Conservation (phyloP, 345 rosid species). For the Reutealis trisperma region DNA sequence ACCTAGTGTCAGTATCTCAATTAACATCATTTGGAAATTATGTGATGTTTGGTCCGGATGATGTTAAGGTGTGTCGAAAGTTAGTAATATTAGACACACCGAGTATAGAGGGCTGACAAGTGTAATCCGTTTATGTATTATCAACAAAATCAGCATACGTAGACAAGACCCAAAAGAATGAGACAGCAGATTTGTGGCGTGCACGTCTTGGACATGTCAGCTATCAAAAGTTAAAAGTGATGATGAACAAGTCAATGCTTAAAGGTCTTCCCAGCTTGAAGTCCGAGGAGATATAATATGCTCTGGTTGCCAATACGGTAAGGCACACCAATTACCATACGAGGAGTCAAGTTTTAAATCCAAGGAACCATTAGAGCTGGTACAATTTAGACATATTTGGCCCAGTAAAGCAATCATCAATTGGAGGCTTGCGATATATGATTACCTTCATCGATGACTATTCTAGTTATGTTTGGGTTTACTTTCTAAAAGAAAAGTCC, state of each 20-base stretch:
- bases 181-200: too few relatives aligned
- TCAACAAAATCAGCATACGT: too few relatives aligned
- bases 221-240: too few relatives aligned
- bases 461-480: background rate
- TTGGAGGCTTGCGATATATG: background rate
- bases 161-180: too few relatives aligned
- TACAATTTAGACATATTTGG: background rate
- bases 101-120: background rate
- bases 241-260: background rate
- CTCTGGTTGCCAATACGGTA: background rate
- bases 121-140: background rate
- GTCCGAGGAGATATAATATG: background rate
- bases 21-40: background rate
- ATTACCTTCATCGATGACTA: background rate
- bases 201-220: too few relatives aligned
- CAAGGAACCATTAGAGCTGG: background rate
- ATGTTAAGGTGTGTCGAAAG: background rate
- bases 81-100: background rate
- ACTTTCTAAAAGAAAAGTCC: too few relatives aligned
- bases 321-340: background rate
- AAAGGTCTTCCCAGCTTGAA: background rate
- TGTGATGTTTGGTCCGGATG: background rate
- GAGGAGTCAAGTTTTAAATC: background rate
- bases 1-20: background rate
- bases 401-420: too few relatives aligned